Conservation (phyloP, 179 eudicot species). For the Vitellaria paradoxa region DNA sequence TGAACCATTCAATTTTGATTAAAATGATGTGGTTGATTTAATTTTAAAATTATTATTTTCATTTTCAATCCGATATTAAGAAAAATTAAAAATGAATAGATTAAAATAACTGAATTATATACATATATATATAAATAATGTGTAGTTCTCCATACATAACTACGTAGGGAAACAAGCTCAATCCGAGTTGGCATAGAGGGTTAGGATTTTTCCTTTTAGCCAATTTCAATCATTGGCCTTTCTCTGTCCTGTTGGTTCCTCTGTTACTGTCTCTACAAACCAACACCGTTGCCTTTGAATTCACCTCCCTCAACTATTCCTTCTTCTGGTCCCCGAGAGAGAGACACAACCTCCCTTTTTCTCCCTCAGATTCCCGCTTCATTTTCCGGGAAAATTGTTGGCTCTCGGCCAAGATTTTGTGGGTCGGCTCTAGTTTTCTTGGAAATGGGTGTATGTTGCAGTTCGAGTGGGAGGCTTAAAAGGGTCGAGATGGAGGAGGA, state of each 20-base stretch:
- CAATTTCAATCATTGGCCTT: neutral
- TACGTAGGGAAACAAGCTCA: too few relatives aligned
- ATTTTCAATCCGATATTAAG: too few relatives aligned
- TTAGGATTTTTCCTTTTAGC: neutral
- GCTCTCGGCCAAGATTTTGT: neutral
- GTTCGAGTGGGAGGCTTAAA: constrained; percentile 30
- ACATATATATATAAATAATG: too few relatives aligned
- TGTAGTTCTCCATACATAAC: too few relatives aligned
- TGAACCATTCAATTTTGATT: too few relatives aligned
- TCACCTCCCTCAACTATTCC: neutral
- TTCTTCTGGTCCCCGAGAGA: neutral
- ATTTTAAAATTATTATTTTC: too few relatives aligned
- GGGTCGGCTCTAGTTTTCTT: neutral
- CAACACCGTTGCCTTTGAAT: neutral
- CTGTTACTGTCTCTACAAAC: neutral
- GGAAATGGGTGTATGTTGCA: constrained; percentile 79
- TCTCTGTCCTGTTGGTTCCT: neutral
- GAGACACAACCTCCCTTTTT: neutral
- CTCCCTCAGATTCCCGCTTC: neutral
- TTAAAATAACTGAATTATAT: too few relatives aligned
- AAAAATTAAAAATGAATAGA: too few relatives aligned
- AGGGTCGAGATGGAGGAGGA: constrained; percentile 3
- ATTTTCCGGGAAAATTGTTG: constrained; percentile 2
- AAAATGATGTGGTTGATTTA: too few relatives aligned
- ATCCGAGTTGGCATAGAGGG: too few relatives aligned